Percentiles rank a stretch among this genome's conserved stretches.
Evolutionary conservation across 768 basidiomycete species (phyloP).

Genomic region (Pleurotus pulmonarius): DNA sequence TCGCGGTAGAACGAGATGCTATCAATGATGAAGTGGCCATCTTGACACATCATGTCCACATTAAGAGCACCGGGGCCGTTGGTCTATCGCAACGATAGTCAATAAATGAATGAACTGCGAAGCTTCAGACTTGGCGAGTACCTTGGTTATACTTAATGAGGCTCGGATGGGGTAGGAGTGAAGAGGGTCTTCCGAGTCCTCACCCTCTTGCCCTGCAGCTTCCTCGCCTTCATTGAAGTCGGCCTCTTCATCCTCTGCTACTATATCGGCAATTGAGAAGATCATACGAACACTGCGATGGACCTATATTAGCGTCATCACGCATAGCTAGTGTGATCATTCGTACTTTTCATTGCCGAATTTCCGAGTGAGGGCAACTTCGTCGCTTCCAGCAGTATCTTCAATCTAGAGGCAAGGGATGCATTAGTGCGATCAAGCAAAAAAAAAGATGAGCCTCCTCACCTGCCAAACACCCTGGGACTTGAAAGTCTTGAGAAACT

Average conservation of each 20-base stretch:
- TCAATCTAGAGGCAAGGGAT: conserved; percentile 49
- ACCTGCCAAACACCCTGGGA: conserved; percentile 78
- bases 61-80: conserved; percentile 63
- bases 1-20: conserved; percentile 86
- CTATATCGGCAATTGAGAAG: conserved; percentile 91
- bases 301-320: neutral
- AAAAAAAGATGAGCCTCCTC: conserved; percentile 15
- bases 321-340: neutral
- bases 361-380: conserved; percentile 74
- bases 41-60: conserved; percentile 75
- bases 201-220: conserved; percentile 23
- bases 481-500: conserved; percentile 76
- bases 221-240: conserved; percentile 31
- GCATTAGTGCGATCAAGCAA: neutral
- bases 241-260: conserved; percentile 39
- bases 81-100: conserved; percentile 30
- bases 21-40: conserved; percentile 80
- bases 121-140: conserved; percentile 17
- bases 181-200: conserved; percentile 25
- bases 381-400: conserved; percentile 71
- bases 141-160: conserved; percentile 85
- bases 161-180: conserved; percentile 70
- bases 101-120: neutral
- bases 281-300: conserved; percentile 72
- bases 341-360: conserved; percentile 91